Percentiles rank a stretch among this genome's conserved stretches.
Conservation (phyloP, 169 alveolate genomes). For the Plasmodium fragile region DNA sequence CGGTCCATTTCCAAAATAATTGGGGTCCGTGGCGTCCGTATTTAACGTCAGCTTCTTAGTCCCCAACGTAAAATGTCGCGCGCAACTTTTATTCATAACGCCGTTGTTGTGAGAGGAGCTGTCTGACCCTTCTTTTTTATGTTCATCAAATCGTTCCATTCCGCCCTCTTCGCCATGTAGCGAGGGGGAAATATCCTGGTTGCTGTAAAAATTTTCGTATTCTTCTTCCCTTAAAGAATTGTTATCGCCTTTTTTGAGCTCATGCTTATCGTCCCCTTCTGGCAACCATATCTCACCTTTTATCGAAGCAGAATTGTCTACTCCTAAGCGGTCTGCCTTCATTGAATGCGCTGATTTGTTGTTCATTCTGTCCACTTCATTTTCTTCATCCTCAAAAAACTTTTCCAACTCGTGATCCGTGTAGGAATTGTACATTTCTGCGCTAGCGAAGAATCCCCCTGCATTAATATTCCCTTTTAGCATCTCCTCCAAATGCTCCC, state of each 20-base stretch:
- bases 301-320: not conserved
- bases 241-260: not conserved
- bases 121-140: conserved; percentile 25
- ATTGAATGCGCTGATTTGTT: not conserved
- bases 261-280: not conserved
- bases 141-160: not conserved
- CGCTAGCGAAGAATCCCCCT: not conserved
- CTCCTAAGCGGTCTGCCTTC: not conserved
- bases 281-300: not conserved
- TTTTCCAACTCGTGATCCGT: conserved; percentile 62
- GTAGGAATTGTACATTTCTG: conserved; percentile 37
- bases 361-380: not conserved
- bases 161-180: conserved; percentile 4
- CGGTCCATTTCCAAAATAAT: not conserved
- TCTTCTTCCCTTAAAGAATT: not conserved
- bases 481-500: not conserved
- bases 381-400: conserved; percentile 56
- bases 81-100: conserved; percentile 2
- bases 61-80: not conserved
- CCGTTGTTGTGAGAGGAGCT: not conserved
- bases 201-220: not conserved
- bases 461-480: conserved; percentile 1
- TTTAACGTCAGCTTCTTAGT: conserved; percentile 22
- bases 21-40: not conserved
- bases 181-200: not conserved